These are phyloP conservation scores for Sporothrix curviconia DNA, from an alignment of 2,329 filamentous ascomycete species.

Conservation along the genomic window DNA sequence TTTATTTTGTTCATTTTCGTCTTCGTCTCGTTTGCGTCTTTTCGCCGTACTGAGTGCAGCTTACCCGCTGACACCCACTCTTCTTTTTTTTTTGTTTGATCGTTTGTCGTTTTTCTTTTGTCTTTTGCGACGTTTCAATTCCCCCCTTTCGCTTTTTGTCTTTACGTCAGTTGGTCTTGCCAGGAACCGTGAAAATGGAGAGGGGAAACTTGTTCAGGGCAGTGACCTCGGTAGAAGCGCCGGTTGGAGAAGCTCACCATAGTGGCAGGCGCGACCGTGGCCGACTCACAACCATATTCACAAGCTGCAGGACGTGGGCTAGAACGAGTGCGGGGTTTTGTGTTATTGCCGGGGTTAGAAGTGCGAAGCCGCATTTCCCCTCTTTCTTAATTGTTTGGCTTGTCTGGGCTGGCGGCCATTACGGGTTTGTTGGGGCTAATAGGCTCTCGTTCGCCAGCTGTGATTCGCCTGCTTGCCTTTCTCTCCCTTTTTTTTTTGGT, in stretches of 20 bases:
- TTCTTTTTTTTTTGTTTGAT: too few species aligned
- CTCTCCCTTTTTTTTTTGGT: background rate
- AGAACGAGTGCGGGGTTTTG: constrained; percentile 5
- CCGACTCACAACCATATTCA: too few species aligned
- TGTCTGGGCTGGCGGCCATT: too few species aligned
- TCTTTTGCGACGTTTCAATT: background rate
- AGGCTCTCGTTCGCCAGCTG: background rate
- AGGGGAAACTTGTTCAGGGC: too few species aligned
- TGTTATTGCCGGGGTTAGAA: constrained; percentile 8
- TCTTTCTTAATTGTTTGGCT: background rate
- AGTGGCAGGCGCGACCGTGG: too few species aligned
- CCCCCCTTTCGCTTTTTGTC: background rate
- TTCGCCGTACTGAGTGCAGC: background rate
- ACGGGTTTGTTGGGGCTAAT: too few species aligned
- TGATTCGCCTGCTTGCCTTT: background rate
- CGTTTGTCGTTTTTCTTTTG: background rate
- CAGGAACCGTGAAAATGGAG: too few species aligned
- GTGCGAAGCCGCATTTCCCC: background rate
- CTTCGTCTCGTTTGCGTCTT: background rate
- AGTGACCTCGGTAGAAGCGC: constrained; percentile 7
- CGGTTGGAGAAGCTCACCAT: constrained; percentile 4
- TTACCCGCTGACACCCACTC: too few species aligned
- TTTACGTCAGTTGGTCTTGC: too few species aligned
- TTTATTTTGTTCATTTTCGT: background rate
- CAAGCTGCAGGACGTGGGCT: too few species aligned